Base-by-base conservation (phyloP, 805 yeast genomes). In the Ogataea siamensis region DNA sequence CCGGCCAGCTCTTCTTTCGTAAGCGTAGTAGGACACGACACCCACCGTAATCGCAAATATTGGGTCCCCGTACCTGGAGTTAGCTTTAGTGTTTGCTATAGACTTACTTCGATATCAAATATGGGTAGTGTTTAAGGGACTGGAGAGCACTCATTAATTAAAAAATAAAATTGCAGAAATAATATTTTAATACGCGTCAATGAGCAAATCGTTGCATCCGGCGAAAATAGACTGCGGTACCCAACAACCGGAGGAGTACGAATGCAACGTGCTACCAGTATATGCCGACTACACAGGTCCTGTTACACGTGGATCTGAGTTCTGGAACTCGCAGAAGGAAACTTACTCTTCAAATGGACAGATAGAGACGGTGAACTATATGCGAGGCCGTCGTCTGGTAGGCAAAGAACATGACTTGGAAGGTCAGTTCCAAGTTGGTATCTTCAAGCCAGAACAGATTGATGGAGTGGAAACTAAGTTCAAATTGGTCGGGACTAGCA, bases 41-140 rank as follows among this genome's bases (percentile, higher is more conserved):
- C 94, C 94, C 2, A 83, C 70, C 0, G 68, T 54, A 3, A 83
- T 51, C 2, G 83, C 89, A 45, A 81, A 72, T 2, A 80, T 18
- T 5, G 91, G 87, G 55, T 84, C 94, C 7, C 73, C 55, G 45
- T 67, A 63, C 51, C 82, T 71, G 20, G 3, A 9, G 38, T 43
- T 34, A 35, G 40, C 19, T 8, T 14, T 18, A 10, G 1, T 22
- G 6, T 12, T 27, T 4, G 10, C 10, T 14, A 7, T 10, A 13
- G 3, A 42, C 46, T 31, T 34, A 42, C 46, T 37, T 42, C 14
- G 46, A 43, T 7, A 43, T 43, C 17, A 43, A 31, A 32, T 40
- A 39, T 14, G 45, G 45, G 21, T 42, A 42, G 21, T 42, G 46
- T 28, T 42, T 42, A 16, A 40, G 16, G n/a, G 42, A 22, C 23